These are phyloP conservation scores for Harrya chromipes DNA, from an alignment of 768 basidiomycete genomes.

Conservation along the genomic window DNA sequence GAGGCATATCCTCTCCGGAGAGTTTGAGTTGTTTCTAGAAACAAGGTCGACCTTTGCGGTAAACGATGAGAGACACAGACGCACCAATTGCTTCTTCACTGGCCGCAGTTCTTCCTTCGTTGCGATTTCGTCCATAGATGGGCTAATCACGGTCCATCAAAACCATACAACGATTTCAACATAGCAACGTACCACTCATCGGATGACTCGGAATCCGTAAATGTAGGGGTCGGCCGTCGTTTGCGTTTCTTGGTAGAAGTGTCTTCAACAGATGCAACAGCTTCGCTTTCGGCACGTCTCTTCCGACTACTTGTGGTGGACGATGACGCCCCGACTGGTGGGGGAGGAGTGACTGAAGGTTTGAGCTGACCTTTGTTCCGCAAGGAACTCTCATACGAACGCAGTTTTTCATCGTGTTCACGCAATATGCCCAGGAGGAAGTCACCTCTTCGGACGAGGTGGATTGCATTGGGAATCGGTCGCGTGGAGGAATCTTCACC, in stretches of 20 bases:
- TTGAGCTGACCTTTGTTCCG: constrained; percentile 69
- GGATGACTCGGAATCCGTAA: constrained; percentile 91
- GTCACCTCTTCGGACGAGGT: constrained; percentile 95
- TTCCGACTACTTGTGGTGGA: constrained; percentile 59
- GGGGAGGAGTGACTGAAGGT: constrained; percentile 72
- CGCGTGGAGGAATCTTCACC: constrained; percentile 79
- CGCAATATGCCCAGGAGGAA: constrained; percentile 82
- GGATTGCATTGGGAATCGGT: constrained; percentile 96
- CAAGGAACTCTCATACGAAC: constrained; percentile 80
- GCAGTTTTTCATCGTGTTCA: constrained; percentile 88
- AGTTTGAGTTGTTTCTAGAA: constrained; percentile 89
- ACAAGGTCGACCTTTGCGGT: constrained; percentile 3
- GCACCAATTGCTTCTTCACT: constrained; percentile 91
- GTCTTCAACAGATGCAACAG: constrained; percentile 77
- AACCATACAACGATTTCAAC: not conserved
- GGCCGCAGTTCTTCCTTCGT: constrained; percentile 96
- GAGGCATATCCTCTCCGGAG: constrained; percentile 87
- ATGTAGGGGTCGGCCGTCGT: constrained; percentile 92
- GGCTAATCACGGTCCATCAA: constrained; percentile 42
- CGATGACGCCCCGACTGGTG: constrained; percentile 64
- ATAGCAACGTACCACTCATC: constrained; percentile 76
- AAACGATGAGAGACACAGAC: constrained; percentile 24
- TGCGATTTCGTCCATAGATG: constrained; percentile 90
- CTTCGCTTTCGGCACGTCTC: constrained; percentile 83
- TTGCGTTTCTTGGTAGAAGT: constrained; percentile 70